A percentile compares a stretch with the other conserved stretches of the same genome.
Conservation (phyloP, 2,329 filamentous ascomycete genomes). For the Conoideocrella luteorostrata region DNA sequence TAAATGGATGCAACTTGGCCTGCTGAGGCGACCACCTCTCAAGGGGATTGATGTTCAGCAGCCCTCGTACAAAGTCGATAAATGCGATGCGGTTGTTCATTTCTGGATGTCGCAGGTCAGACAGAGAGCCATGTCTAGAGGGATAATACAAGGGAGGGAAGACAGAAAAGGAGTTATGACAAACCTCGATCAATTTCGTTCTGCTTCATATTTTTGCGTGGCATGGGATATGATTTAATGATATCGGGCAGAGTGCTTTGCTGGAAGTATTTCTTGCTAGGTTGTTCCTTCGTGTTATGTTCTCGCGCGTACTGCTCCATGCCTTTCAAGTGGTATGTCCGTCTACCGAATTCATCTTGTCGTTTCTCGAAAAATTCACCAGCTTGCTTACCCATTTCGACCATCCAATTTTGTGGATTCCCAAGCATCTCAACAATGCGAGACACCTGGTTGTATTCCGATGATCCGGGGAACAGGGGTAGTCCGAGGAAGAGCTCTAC, state of each 20-base stretch:
- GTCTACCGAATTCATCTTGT: conserved; percentile 84
- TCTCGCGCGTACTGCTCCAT: conserved; percentile 98
- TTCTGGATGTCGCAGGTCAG: conserved; percentile 53
- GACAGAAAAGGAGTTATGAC: background rate
- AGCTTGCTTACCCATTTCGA: conserved; percentile 97
- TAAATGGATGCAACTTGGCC: conserved; percentile 95
- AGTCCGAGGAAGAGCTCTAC: conserved; percentile 94
- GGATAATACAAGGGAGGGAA: background rate
- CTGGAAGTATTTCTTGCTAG: conserved; percentile 99
- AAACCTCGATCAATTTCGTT: conserved; percentile 90
- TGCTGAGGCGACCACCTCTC: conserved; percentile 98
- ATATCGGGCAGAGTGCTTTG: conserved; percentile 92
- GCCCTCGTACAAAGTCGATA: conserved; percentile 92
- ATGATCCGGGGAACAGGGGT: conserved; percentile 91
- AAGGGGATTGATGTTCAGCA: conserved; percentile 90
- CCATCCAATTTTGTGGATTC: conserved; percentile 95
- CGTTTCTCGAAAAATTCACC: conserved; percentile 95
- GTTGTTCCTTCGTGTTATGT: conserved; percentile 94
- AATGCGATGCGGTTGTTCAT: conserved; percentile 97
- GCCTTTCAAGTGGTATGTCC: conserved; percentile 86
- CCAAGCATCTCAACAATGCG: conserved; percentile 98
- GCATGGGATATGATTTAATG: conserved; percentile 97
- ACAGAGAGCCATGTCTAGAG: background rate
- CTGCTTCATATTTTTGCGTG: conserved; percentile 98
- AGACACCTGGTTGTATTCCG: conserved; percentile 97